Evolutionary conservation across 345 rosid genomes (phyloP), one percentile per base, ranked within the genome.

Genomic region (Moricandia moricandioides): DNA sequence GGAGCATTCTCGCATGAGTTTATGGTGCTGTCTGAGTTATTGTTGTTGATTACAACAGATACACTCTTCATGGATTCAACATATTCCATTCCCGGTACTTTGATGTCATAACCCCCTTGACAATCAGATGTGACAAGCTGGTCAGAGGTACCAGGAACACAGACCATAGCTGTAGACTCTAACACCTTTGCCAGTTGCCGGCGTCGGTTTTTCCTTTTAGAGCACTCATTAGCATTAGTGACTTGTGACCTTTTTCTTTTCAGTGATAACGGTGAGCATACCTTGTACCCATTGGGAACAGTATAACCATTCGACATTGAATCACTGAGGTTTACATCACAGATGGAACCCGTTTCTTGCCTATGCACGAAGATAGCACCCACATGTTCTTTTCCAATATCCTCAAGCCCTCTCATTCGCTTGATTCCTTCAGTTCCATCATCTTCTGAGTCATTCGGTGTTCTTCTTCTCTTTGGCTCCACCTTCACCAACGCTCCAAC

Each of bases 361-460:
- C 71, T 83, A 21, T 16, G 69, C 67, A 82, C 84, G n/a, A 31
- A 67, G 55, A 67, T 31, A 47, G 72, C 80, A 43, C 82, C 80
- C 13, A 66, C 76, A 35, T 70, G 87, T 43, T 55, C 85, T 74
- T 77, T 89, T 18, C 93, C 98, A 58, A 96, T 82, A 82, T 96
- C 98, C 84, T 85, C 93, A 64, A 91, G 97, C 57, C 98, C 99
- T 88, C 92, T 91, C 99, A 96, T 96, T 1, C 99, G 91, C 88
- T 91, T 92, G 72, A 69, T 85, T 69, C 97, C 92, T 85, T 86
- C 98, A 43, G 84, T 86, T 73, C 99, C 99, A 85, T 95, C 99
- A 81, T 91, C 99, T 85, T 91, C 98, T 0, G 96, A 96, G 80
- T 91, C 98, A 84, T 91, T 96, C 14, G 97, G 96, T 12, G 96